Evolutionary conservation across 2,329 filamentous ascomycete genomes (phyloP), one percentile per base, ranked within the genome.

Genomic region (Paracorniculantispora psalliotae): DNA sequence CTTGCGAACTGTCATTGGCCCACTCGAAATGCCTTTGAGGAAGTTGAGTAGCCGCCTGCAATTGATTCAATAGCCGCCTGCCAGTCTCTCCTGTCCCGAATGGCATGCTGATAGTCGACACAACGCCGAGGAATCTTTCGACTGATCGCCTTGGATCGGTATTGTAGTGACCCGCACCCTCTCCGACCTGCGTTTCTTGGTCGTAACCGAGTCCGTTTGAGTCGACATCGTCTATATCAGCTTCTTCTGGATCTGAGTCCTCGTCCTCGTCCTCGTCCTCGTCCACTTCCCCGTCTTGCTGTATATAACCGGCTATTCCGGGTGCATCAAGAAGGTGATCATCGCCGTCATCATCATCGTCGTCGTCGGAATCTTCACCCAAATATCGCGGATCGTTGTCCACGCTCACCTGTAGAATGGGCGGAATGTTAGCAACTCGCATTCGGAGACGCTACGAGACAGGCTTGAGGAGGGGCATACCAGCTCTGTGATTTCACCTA

Each of bases 401-500:
- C 0, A 73, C 69, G 23, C 75, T 75, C 21, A 86, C 70, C 83
- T 86, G 37, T n/a, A 37, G 13, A n/a, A n/a, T 10, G 35, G 19
- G 15, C 13, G 30, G 44, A 15, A 21, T 19, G 26, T 58, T 50
- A 57, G 54, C 43, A 43, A 30, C 12, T 4, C 12, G 23, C 10
- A 19, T 6, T n/a, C 25, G 17, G 10, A 21, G n/a, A 5, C 17
- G 12, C 7, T 33, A 8, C 2, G 21, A 39, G n/a, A 12, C 4
- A 10, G 21, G 8, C 4, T 21, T 23, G 15, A 37, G 13, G 30
- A 9, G n/a, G 15, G 33, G 33, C 88, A 69, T 78, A 96, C 92
- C 66, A 97, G 91, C 75, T 99, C 92, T 17, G 86, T 91, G 64
- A 91, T 87, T 21, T 96, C 91, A 39, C 86, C 85, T 4, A 80